Evolutionary conservation across 768 basidiomycete genomes (phyloP), one percentile per base, ranked within the genome.

Genomic region (Tubosaeta sp.): DNA sequence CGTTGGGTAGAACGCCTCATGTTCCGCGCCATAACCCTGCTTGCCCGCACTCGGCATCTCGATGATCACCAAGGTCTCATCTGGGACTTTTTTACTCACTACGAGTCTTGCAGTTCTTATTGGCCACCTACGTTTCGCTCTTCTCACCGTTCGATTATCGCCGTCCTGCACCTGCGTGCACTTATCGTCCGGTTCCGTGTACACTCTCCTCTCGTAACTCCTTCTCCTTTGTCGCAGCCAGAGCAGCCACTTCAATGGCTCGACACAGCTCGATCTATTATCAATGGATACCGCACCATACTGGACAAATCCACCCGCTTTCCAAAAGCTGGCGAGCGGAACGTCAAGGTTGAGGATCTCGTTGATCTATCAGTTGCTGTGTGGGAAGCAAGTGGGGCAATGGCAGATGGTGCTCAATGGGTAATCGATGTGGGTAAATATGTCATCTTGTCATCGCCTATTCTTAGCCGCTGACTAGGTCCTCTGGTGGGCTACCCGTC

Each of bases 401-500:
- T 75, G 16, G 80, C 81, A 9, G 80, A 80, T 32, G 76, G 79
- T 54, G 80, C 82, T 1, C 79, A 78, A n/a, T 90, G 87, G 89
- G 81, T 89, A 16, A 77, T 92, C 46, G 90, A 93, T 64, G 88
- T 89, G 55, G 58, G 86, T 81, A 21, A 49, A 35, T 13, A 42
- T 48, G 54, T 27, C 8, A 10, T 48, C 32, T 21, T 46, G 0
- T 27, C 44, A 6, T 18, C 21, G 0, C 36, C 27, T n/a, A n/a
- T 48, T 48, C 35, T 53, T 46, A 47, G 16, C 25, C 34, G 12
- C n/a, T 1, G 36, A 41, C 30, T 65, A 90, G 88, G 79, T 92
- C 19, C 77, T 97, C 2, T 95, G 92, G 88, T 94, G 92, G 92
- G 87, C 92, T 1, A 94, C 92, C 9, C 83, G 86, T 19, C 78